phyloP scores from a whole-genome alignment of 345 rosid species.

The Viola odorata region DNA sequence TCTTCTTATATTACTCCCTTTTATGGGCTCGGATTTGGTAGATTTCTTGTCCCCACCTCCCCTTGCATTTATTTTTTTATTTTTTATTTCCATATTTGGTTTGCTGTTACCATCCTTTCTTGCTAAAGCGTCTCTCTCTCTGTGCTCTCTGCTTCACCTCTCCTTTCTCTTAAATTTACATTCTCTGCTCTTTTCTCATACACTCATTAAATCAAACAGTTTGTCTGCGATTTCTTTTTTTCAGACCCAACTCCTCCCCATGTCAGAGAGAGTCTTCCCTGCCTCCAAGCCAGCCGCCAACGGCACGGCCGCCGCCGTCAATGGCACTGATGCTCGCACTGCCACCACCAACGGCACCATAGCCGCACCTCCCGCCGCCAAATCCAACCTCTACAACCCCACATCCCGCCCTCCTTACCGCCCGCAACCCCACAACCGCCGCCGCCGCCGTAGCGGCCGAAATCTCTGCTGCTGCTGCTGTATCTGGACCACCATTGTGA shows the following conservation, averaged over 20 bases:
- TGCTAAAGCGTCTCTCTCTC: neutral
- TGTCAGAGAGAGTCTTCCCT: slow-evolving; percentile 76
- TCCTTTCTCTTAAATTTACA: neutral
- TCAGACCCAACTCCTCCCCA: neutral
- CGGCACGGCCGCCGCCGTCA: slow-evolving; percentile 10
- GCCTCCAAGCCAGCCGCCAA: slow-evolving; percentile 32
- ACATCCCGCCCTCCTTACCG: slow-evolving; percentile 53
- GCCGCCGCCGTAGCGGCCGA: slow-evolving; percentile 51
- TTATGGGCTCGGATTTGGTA: neutral
- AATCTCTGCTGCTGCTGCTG: slow-evolving; percentile 77
- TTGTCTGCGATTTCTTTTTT: neutral
- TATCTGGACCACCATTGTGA: slow-evolving; percentile 68
- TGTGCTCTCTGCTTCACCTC: neutral
- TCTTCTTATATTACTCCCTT: neutral
- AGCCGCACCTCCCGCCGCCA: slow-evolving; percentile 21
- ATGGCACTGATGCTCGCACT: neutral
- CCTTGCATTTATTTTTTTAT: no score
- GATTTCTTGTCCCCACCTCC: neutral
- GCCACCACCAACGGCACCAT: slow-evolving; percentile 14
- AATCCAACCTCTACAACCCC: slow-evolving; percentile 53
- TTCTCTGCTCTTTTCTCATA: no score
- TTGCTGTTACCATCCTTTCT: slow-evolving; percentile 1
- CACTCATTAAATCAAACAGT: no score
- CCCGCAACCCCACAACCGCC: slow-evolving; percentile 49
- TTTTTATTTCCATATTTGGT: slow-evolving; percentile 4